Conservation (phyloP, 805 yeast genomes). For the Komagataella populi region DNA sequence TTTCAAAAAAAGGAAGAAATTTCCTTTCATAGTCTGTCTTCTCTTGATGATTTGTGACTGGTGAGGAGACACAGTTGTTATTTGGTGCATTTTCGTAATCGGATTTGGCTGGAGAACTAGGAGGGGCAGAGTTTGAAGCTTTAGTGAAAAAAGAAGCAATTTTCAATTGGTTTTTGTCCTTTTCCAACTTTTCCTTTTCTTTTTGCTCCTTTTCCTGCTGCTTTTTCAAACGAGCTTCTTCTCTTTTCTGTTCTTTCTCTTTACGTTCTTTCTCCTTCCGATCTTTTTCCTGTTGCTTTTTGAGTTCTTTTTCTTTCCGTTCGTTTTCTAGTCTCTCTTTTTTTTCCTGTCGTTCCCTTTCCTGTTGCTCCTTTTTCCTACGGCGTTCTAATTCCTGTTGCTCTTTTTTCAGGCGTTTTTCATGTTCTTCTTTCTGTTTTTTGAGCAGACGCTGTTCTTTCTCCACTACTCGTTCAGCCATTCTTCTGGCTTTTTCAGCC, state of each 20-base stretch:
- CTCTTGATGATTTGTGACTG: background rate
- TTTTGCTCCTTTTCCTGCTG: slow-evolving; percentile 5
- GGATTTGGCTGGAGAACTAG: background rate
- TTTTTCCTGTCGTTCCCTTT: slow-evolving; percentile 7
- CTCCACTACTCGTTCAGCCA: slow-evolving; percentile 4
- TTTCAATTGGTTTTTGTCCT: slow-evolving; percentile 7
- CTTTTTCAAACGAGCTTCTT: slow-evolving; percentile 3
- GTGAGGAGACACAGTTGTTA: background rate
- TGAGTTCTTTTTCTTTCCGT: slow-evolving; percentile 12
- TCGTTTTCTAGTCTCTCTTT: slow-evolving; percentile 12
- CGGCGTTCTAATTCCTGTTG: background rate
- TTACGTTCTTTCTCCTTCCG: slow-evolving; percentile 7
- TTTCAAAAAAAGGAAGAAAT: slow-evolving; percentile 23
- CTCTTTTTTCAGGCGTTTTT: slow-evolving; percentile 1
- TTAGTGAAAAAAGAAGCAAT: slow-evolving; percentile 18
- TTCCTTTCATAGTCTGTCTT: slow-evolving; percentile 17
- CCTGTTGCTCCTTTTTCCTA: background rate
- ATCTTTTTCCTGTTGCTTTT: slow-evolving; percentile 9
- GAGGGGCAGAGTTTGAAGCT: background rate
- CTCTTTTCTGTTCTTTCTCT: background rate
- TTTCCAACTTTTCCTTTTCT: slow-evolving; percentile 8
- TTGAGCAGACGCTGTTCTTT: slow-evolving; percentile 4
- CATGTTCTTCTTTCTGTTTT: slow-evolving; percentile 7
- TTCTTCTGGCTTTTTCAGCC: background rate
- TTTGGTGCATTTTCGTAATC: background rate